These are phyloP conservation scores for Cercospora berteroae DNA, from an alignment of 2,329 filamentous ascomycete genomes.

Conservation along the genomic window DNA sequence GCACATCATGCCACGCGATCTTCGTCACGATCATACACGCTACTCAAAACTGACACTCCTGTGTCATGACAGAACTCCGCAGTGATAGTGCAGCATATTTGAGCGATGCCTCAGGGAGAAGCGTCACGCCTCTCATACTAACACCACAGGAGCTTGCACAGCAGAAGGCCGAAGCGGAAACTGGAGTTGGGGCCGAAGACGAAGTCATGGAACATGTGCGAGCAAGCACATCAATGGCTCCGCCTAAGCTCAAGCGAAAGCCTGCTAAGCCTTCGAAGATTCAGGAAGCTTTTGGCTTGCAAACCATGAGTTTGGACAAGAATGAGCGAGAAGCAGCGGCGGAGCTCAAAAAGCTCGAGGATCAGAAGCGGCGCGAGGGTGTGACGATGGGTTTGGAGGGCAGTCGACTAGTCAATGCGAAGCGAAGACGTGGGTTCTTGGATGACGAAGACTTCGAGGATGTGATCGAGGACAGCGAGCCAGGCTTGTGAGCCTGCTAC, in stretches of 20 bases:
- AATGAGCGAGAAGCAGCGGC: conserved; percentile 44
- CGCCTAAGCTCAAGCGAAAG: conserved; percentile 9
- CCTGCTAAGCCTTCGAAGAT: conserved; percentile 14
- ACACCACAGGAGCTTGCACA: conserved; percentile 16
- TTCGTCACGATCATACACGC: neutral
- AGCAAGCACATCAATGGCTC: conserved; percentile 2
- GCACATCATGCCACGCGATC: neutral
- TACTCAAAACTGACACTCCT: conserved; percentile 8
- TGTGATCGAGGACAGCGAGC: conserved; percentile 32
- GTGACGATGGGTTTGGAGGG: conserved; percentile 55
- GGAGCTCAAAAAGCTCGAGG: conserved; percentile 50
- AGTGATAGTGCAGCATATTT: conserved; percentile 41
- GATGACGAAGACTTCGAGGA: conserved; percentile 53
- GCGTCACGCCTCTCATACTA: conserved; percentile 46
- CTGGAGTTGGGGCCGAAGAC: conserved; percentile 1
- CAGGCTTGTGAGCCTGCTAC: conserved; percentile 14
- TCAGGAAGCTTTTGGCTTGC: neutral
- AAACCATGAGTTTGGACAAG: conserved; percentile 29
- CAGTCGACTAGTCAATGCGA: conserved; percentile 53
- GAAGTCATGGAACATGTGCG: neutral
- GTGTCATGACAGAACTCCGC: conserved; percentile 33
- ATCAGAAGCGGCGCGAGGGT: conserved; percentile 53
- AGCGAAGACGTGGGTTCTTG: conserved; percentile 50
- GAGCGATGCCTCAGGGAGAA: conserved; percentile 48
- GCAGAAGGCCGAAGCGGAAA: conserved; percentile 10